Evolutionary conservation across 2,329 filamentous ascomycete genomes (phyloP).

Genomic region (Clarireedia sp.): DNA sequence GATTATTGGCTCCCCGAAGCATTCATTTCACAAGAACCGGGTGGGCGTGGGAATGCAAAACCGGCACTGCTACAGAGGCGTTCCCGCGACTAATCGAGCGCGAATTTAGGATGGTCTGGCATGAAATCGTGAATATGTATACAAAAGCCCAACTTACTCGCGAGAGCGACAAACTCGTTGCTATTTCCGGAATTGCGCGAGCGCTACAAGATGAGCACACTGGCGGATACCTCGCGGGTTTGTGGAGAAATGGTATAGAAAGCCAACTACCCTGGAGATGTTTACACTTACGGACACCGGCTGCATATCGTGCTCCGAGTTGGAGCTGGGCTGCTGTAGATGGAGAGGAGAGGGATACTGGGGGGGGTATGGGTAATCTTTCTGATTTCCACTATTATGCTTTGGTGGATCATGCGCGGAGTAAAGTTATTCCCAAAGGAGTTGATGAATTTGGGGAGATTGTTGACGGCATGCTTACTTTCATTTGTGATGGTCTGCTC

Average conservation of each 20-base stretch:
- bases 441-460: neutral
- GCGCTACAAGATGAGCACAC: neutral
- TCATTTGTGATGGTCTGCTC: neutral
- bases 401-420: neutral
- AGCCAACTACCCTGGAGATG: neutral
- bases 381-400: neutral
- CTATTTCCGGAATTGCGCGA: constrained; percentile 32
- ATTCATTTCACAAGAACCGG: neutral
- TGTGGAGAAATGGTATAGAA: neutral
- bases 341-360: neutral
- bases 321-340: neutral
- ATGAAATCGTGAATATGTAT: neutral
- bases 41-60: neutral
- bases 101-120: neutral
- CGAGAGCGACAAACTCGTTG: constrained; percentile 28
- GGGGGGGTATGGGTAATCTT: neutral
- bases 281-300: accelerated
- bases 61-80: neutral
- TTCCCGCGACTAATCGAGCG: neutral
- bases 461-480: neutral
- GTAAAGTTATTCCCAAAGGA: neutral
- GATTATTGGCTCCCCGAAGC: neutral
- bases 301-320: neutral
- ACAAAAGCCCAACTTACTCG: neutral
- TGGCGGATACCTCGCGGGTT: neutral